These are phyloP conservation scores for Boletus rubroflammeus DNA, from an alignment of 768 basidiomycete genomes.

Conservation along the genomic window DNA sequence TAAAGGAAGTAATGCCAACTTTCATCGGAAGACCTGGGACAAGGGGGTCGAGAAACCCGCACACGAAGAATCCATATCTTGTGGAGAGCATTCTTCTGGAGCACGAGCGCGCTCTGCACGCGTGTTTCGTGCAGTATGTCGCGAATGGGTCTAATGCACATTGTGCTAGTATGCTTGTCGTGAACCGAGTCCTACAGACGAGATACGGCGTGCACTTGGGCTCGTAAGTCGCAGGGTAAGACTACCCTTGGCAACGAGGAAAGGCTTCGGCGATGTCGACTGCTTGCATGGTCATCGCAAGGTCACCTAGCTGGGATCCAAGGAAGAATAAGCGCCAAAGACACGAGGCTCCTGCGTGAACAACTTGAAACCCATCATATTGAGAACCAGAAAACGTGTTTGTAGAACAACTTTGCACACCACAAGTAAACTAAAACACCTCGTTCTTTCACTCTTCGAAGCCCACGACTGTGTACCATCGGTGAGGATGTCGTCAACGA, in stretches of 20 bases:
- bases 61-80: no score
- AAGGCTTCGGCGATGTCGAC: neutral
- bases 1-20: conserved; percentile 76
- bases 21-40: conserved; percentile 46
- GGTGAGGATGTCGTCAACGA: neutral
- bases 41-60: neutral
- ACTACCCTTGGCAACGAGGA: neutral
- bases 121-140: neutral
- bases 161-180: no score
- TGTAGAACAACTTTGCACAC: neutral
- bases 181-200: neutral
- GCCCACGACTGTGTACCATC: neutral
- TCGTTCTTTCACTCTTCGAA: neutral
- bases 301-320: neutral
- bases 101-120: no score
- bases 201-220: neutral
- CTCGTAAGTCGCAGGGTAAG: no score
- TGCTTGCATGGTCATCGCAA: neutral
- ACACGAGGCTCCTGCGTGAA: no score
- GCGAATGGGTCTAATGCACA: neutral
- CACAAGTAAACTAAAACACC: neutral
- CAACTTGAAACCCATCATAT: neutral
- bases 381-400: neutral
- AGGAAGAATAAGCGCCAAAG: no score
- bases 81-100: no score